Percentiles rank a stretch among this genome's conserved stretches.
phyloP scores from a whole-genome alignment of 495 filamentous ascomycete genomes.

The Symbiotaphrina buchneri region DNA sequence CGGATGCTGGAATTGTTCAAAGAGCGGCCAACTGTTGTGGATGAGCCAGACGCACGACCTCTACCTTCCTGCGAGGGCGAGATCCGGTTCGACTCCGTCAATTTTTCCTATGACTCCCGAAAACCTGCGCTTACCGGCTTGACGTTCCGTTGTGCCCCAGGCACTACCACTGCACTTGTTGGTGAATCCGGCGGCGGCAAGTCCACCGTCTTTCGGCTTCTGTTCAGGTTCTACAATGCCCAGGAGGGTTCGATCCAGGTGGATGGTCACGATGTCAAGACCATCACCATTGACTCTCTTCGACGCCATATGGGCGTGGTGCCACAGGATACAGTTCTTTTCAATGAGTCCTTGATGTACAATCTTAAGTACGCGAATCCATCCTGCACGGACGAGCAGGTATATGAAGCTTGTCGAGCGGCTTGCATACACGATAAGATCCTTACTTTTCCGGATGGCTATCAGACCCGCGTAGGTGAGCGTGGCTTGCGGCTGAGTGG shows the following conservation, averaged over 20 bases:
- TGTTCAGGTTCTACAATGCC: slow-evolving; percentile 89
- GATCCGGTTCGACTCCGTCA: slow-evolving; percentile 65
- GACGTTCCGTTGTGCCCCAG: slow-evolving; percentile 60
- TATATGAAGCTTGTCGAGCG: slow-evolving; percentile 71
- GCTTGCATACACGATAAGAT: slow-evolving; percentile 96
- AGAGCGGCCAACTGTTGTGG: slow-evolving; percentile 74
- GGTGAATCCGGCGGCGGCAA: slow-evolving; percentile 95
- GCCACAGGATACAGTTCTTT: slow-evolving; percentile 86
- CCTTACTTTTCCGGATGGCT: slow-evolving; percentile 75
- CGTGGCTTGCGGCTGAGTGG: slow-evolving; percentile 81
- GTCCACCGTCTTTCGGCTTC: slow-evolving; percentile 85
- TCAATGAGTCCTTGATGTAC: slow-evolving; percentile 95
- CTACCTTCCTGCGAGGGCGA: slow-evolving; percentile 52
- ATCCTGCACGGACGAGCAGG: slow-evolving; percentile 60
- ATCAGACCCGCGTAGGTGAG: slow-evolving; percentile 83
- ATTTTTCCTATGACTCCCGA: slow-evolving; percentile 75
- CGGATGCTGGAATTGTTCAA: slow-evolving; percentile 89
- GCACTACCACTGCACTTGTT: slow-evolving; percentile 86
- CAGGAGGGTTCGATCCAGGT: slow-evolving; percentile 55
- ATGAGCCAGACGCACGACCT: slow-evolving; percentile 28
- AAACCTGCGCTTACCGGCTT: slow-evolving; percentile 70
- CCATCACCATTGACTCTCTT: slow-evolving; percentile 82
- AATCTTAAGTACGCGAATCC: slow-evolving; percentile 91
- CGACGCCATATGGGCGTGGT: slow-evolving; percentile 83
- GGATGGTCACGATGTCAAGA: slow-evolving; percentile 65